Conservation (phyloP, 176 grass and related monocot species). For the Carex littledalei region DNA sequence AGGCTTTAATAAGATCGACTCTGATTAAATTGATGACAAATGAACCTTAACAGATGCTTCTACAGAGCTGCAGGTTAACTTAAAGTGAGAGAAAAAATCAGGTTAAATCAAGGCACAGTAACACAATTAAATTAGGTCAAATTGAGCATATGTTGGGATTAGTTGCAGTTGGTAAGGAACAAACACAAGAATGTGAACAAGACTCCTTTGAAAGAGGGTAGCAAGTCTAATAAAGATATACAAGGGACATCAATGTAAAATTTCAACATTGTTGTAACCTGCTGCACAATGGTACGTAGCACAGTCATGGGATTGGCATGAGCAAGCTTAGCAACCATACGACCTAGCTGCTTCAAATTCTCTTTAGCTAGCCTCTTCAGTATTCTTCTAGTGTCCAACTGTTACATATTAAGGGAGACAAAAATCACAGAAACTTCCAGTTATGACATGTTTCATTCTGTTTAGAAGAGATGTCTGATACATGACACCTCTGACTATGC, state of each 20-base stretch:
- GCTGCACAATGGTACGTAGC: constrained; percentile 91
- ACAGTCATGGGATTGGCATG: constrained; percentile 99
- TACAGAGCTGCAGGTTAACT: background rate
- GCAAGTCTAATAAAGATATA: constrained; percentile 5
- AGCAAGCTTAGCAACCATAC: constrained; percentile 99
- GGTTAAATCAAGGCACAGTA: background rate
- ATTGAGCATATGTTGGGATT: background rate
- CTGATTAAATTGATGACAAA: constrained; percentile 5
- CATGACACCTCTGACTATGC: background rate
- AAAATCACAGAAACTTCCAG: background rate
- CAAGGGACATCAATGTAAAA: constrained; percentile 2
- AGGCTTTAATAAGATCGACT: background rate
- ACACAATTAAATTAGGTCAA: background rate
- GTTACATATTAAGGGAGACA: constrained; percentile 24
- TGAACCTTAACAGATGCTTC: background rate
- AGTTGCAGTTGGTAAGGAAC: background rate
- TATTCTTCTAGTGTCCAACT: constrained; percentile 99
- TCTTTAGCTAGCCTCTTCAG: constrained; percentile 96
- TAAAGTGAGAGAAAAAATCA: background rate
- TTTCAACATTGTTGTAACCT: constrained; percentile 42
- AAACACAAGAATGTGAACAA: background rate
- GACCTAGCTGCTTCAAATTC: constrained; percentile 92
- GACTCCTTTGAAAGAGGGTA: background rate
- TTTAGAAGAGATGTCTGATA: background rate
- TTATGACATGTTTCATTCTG: background rate